These are phyloP conservation scores for Phytophthora crassamura DNA, from an alignment of 352 stramenopile species.

Conservation along the genomic window DNA sequence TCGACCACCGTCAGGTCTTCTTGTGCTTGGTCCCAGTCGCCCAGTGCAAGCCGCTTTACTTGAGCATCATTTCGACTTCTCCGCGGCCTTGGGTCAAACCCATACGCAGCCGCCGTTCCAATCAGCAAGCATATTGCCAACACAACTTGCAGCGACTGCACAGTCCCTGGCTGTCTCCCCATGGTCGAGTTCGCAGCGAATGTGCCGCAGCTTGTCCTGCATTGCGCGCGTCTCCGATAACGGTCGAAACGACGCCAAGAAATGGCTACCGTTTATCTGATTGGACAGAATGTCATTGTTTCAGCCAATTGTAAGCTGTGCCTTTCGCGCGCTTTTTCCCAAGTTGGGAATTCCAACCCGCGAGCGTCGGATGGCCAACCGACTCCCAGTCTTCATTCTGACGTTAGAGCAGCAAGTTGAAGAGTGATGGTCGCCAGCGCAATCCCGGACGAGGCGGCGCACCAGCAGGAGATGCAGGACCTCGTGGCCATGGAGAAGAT, in stretches of 20 bases:
- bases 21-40: conserved; percentile 6
- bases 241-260: conserved; percentile 11
- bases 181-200: not conserved
- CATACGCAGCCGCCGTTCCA: not conserved
- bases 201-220: not conserved
- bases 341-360: too few relatives aligned
- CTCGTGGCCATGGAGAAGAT: conserved; percentile 84
- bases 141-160: conserved; percentile 14
- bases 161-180: not conserved
- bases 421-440: conserved; percentile 68
- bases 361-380: conserved; percentile 12
- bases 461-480: conserved; percentile 51
- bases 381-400: conserved; percentile 26
- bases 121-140: not conserved
- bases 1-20: conserved; percentile 41
- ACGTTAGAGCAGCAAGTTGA: conserved; percentile 5
- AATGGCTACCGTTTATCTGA: conserved; percentile 23
- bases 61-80: conserved; percentile 3
- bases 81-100: not conserved
- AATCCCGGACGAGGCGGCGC: conserved; percentile 28
- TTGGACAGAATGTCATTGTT: conserved; percentile 16
- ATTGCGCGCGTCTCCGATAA: not conserved
- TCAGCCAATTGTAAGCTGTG: conserved; percentile 16
- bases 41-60: conserved; percentile 9
- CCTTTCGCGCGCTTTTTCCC: conserved; percentile 22